phyloP scores from a whole-genome alignment of 345 rosid genomes.

The Sonneratia caseolaris region DNA sequence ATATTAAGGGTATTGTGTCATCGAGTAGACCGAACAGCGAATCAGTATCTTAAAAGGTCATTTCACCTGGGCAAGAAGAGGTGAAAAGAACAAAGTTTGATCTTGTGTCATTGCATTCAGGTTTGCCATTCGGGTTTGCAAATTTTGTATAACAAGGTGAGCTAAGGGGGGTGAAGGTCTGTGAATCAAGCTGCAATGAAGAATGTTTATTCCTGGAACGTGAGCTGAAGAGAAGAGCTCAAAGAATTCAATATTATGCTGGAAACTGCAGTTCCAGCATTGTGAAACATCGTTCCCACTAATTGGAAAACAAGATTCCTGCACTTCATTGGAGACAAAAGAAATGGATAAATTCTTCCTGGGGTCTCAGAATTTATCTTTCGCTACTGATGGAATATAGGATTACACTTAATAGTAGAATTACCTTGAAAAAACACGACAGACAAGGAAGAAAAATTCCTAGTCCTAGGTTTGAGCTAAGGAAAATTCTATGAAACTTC shows the following conservation, averaged over 20 bases:
- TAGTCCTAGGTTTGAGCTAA: too few species aligned
- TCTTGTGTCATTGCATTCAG: not conserved
- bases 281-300: not conserved
- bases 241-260: not conserved
- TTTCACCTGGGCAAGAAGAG: constrained; percentile 64
- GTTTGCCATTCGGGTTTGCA: not conserved
- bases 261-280: not conserved
- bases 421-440: too few species aligned
- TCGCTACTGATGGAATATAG: not conserved
- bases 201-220: not conserved
- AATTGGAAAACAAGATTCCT: not conserved
- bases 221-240: not conserved
- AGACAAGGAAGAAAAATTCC: too few species aligned
- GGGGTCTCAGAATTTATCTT: not conserved
- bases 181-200: not conserved
- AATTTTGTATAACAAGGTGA: not conserved
- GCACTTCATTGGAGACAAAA: not conserved
- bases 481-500: too few species aligned
- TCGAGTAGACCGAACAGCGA: constrained; percentile 62
- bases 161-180: not conserved
- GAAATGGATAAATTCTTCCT: not conserved
- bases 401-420: too few species aligned
- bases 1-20: constrained; percentile 67
- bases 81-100: constrained; percentile 12
- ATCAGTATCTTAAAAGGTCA: constrained; percentile 52